Evolutionary conservation across 306 rosid species (phyloP).

Genomic region (Benincasa hispida): DNA sequence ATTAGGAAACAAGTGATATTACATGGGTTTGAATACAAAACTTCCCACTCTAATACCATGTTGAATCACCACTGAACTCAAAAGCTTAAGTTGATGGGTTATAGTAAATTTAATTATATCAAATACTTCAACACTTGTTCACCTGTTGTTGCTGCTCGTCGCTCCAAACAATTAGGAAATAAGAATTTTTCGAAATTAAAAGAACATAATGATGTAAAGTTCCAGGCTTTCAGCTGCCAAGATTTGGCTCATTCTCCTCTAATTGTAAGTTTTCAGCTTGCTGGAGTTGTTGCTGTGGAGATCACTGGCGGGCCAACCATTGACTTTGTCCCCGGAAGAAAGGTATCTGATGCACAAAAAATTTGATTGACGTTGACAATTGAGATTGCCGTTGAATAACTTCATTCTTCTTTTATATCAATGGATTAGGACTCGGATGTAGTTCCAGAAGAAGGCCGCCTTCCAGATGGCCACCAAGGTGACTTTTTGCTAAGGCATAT

Average conservation of each 20-base stretch:
- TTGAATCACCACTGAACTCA: too few species aligned
- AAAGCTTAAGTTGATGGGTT: too few species aligned
- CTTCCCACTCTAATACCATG: too few species aligned
- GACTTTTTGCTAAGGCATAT: background rate
- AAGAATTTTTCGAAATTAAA: background rate
- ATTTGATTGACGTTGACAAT: background rate
- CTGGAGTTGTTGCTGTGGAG: slow-evolving; percentile 90
- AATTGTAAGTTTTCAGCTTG: slow-evolving; percentile 41
- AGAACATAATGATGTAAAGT: background rate
- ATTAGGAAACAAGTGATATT: too few species aligned
- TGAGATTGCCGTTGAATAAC: slow-evolving; percentile 1
- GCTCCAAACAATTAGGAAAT: background rate
- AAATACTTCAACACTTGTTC: background rate
- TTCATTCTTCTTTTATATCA: slow-evolving; percentile 4
- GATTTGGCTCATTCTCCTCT: background rate
- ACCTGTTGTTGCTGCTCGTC: background rate
- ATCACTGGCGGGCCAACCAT: slow-evolving; percentile 84
- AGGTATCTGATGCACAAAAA: slow-evolving; percentile 25
- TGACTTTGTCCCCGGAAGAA: slow-evolving; percentile 66
- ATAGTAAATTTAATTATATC: too few species aligned
- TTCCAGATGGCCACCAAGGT: slow-evolving; percentile 81
- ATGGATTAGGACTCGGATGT: slow-evolving; percentile 39
- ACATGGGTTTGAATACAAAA: too few species aligned
- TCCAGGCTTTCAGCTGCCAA: background rate
- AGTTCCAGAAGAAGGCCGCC: slow-evolving; percentile 63